phyloP scores from a whole-genome alignment of 2,329 filamentous ascomycete genomes.

The Lomentospora prolificans region DNA sequence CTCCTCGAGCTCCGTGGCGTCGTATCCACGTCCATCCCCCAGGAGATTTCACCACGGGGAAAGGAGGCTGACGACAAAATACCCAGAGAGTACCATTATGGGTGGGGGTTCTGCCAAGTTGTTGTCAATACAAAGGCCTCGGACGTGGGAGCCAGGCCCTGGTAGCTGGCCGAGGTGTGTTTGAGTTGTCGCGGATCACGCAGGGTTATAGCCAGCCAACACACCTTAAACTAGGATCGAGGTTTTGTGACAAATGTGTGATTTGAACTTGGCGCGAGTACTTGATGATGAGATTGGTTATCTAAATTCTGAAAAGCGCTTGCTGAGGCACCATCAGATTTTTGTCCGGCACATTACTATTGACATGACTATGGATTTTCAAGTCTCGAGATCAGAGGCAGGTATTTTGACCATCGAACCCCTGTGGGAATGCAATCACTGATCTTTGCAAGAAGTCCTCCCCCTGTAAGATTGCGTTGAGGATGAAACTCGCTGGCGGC shows the following conservation, averaged over 20 bases:
- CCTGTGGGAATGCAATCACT: too few relatives aligned
- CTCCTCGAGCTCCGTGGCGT: too few relatives aligned
- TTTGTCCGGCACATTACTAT: too few relatives aligned
- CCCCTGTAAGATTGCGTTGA: background rate
- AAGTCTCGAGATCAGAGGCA: too few relatives aligned
- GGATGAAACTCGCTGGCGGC: background rate
- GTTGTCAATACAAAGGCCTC: background rate
- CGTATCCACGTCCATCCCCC: too few relatives aligned
- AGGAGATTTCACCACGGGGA: too few relatives aligned
- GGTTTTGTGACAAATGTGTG: background rate
- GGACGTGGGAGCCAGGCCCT: background rate
- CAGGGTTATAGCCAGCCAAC: conserved; percentile 3
- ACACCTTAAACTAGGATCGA: background rate
- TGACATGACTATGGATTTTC: too few relatives aligned
- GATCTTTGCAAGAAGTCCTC: too few relatives aligned
- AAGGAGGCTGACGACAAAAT: too few relatives aligned
- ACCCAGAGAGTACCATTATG: too few relatives aligned
- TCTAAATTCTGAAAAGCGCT: background rate
- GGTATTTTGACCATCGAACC: too few relatives aligned
- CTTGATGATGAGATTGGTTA: background rate
- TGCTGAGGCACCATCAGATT: background rate
- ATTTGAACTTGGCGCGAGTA: background rate
- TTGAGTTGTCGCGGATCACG: conserved; percentile 14
- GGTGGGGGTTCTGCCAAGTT: background rate
- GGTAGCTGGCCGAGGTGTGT: conserved; percentile 4